A percentile compares a stretch with the other conserved stretches of the same genome.
phyloP scores from a whole-genome alignment of 345 rosid species.

The Pseudoturritis turrita region DNA sequence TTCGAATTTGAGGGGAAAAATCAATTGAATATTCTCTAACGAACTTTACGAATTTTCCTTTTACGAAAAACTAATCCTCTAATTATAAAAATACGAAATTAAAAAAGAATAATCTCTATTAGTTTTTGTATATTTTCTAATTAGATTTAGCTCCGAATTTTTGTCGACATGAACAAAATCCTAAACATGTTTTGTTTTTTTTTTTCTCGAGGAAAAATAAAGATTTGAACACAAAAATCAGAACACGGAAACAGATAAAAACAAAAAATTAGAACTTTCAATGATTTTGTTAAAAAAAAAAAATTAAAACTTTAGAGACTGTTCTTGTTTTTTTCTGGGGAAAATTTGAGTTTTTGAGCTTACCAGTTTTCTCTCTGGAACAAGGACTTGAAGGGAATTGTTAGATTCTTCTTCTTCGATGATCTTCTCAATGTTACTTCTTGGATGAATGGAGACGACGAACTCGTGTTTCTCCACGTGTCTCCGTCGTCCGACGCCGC shows the following conservation, averaged over 20 bases:
- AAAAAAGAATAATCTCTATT: background rate
- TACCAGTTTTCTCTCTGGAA: conserved; percentile 8
- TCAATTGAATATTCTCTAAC: background rate
- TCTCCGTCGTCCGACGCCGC: conserved; percentile 6
- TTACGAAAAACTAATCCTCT: conserved; percentile 6
- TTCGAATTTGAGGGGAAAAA: background rate
- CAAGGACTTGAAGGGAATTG: background rate
- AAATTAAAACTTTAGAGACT: background rate
- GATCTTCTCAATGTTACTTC: conserved; percentile 24
- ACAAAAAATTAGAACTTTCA: conserved; percentile 1
- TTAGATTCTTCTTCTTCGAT: conserved; percentile 16
- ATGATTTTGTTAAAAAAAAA: conserved; percentile 1
- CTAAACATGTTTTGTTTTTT: background rate
- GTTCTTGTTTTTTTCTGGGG: background rate
- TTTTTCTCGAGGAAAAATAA: background rate
- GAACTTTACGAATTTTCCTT: background rate
- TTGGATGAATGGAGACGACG: conserved; percentile 22
- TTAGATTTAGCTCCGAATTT: conserved; percentile 9
- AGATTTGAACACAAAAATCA: background rate
- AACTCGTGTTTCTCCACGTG: conserved; percentile 22
- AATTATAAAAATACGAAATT: background rate
- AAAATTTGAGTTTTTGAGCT: background rate
- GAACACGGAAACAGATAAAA: conserved; percentile 4
- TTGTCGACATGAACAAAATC: conserved; percentile 3
- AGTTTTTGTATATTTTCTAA: background rate